Base-by-base conservation (phyloP, 192 early-diverging fungal genomes). In the Coemansia sp. region DNA sequence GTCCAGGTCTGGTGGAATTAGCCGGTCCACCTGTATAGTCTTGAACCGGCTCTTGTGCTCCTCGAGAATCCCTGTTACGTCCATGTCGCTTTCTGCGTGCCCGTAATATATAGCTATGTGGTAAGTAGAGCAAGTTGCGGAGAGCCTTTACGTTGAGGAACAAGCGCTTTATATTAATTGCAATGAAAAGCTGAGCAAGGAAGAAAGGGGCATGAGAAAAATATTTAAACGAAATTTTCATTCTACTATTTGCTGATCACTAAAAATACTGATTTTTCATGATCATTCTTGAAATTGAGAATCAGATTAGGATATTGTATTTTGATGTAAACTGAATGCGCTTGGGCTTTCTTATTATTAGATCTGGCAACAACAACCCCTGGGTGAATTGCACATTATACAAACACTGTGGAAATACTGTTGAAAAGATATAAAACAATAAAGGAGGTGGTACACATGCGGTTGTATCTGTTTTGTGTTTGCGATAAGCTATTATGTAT, bases 1-100 rank as follows among this genome's bases (percentile, higher is more conserved):
- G 86, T 98, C 96, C 63, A 90, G 89, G 63, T 96, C 92, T 48
- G 95, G 76, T 20, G 94, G 93, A 43, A 94, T 84, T 44, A 90
- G 76, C 69, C 91, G 92, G 61, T 93, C 90, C 13, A 94, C 94
- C 68, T 89, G 85, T 46, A 90, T 86, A n/a, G 92, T 64, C 77
- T 90, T 89, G 74, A 88, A 87, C 85, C 87, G 83, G 71, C 73
- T 82, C 75, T 88, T 87, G 82, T 90, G 89, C 70, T 87, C 87
- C 56, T 86, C 87, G 56, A 90, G 83, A 39, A 90, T 86, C 61
- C 84, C 86, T 25, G 87, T 86, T 58, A 90, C 89, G 71, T 90
- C 89, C 89, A 90, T 90, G 19, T 54, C 32, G 32, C 32, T 32
- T 54, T 32, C 51, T 32, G 22, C 19, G 13, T 25, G 51, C 1